Evolutionary conservation across 768 basidiomycete species (phyloP), one percentile per base, ranked within the genome.

Genomic region (Termitomyces sp.): DNA sequence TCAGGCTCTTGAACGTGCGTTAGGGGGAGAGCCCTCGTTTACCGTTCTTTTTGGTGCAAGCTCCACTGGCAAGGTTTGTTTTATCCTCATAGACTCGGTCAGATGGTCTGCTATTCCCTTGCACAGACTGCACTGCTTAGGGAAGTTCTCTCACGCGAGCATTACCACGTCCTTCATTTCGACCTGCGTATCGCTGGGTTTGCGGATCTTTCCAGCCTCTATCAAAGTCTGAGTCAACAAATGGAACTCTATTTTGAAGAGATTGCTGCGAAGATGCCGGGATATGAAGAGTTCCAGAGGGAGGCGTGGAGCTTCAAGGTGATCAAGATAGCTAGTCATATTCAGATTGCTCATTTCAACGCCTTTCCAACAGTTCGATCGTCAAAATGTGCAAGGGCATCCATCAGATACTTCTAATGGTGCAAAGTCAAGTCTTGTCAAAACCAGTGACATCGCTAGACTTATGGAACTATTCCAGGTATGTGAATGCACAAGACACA

Each of bases 401-500:
- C 66, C 84, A 18, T 66, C 74, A 1, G 83, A 86, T 26, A 69
- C 72, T 18, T 69, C 73, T 18, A 74, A 64, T 31, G 76, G 74
- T 27, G 70, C 76, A 0, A 79, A 77, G 49, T 74, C 76, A 43
- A 74, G 72, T 4, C 68, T 68, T 55, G 79, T 93, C 56, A 84
- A 81, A 68, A 89, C 90, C 3, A 87, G 88, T 63, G 92, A 94
- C 63, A 75, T 93, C 41, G 88, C 91, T 7, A 78, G 90, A 20
- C 74, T 93, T 16, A 90, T 94, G 88, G 92, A 92, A 63, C 71
- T 92, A 3, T 91, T 92, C 65, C 91, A 92, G 73, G 88, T 82
- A 59, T 56, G 69, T 52, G 55, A 31, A 22, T 34, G 18, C n/a
- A 46, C 37, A 47, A 3, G 34, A 13, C 10, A 12, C 16, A 41